These are phyloP conservation scores for Nicotiana benthamiana DNA, from an alignment of 257 asterid species.

Conservation along the genomic window DNA sequence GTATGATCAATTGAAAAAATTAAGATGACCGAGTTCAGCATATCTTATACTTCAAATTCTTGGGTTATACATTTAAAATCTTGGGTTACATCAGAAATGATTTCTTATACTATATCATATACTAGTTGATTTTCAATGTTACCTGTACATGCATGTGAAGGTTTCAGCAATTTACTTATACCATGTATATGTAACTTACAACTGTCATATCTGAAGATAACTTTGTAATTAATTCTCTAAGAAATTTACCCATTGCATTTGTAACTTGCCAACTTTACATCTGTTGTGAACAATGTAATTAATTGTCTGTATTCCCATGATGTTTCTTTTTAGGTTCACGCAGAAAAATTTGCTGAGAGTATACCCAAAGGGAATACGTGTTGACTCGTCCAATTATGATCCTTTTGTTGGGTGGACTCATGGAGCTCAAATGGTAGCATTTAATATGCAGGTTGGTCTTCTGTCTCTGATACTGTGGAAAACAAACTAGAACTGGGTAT, in stretches of 20 bases:
- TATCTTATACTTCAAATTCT: neutral
- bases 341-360: conserved; percentile 68
- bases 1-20: neutral
- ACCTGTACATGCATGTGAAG: neutral
- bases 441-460: conserved; percentile 80
- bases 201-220: neutral
- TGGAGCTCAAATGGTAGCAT: conserved; percentile 98
- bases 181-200: neutral
- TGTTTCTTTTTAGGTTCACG: conserved; percentile 51
- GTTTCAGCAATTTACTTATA: neutral
- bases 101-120: neutral
- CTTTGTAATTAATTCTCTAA: neutral
- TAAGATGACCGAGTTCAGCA: neutral
- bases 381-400: conserved; percentile 90
- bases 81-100: neutral
- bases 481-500: neutral
- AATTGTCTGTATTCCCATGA: conserved; percentile 2
- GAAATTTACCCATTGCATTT: neutral
- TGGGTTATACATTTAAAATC: neutral
- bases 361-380: conserved; percentile 82
- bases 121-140: neutral
- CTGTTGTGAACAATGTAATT: neutral
- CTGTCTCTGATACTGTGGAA: neutral
- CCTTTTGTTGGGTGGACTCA: conserved; percentile 87
- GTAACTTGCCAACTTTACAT: neutral